Base-by-base conservation (phyloP, 306 rosid genomes). In the Fragaria vesca region DNA sequence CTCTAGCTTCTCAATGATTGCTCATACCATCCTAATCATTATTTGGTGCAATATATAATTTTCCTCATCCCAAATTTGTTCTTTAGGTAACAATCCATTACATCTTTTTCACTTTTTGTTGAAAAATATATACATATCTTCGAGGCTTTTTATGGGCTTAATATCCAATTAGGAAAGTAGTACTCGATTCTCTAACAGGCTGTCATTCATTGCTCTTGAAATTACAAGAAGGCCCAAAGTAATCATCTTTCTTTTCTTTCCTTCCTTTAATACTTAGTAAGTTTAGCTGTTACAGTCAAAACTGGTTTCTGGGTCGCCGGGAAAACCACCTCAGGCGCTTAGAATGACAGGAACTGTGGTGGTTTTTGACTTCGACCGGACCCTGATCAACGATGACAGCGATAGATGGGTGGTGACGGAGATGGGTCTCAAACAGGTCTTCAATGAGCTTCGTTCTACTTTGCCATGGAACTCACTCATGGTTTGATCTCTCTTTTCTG, bases 371-470 rank as follows among this genome's bases (percentile, higher is more conserved):
- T 93, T 93, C 36, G 98, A 91, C 78, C 81, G 86, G 66, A 93
- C 97, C 65, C 83, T 93, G 24, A 90, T 93, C 74, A 90, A 93
- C 79, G 91, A 84, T 18, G 98, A 93, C 80, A 90, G 97, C n/a
- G 98, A 93, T 76, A 62, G 83, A 15, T 88, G 93, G 93, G 88
- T 93, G 26, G 83, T 93, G 42, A 65, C 73, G 1, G 68, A 90
- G 77, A 81, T 91, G 92, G 96, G 87, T 75, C 88, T 93, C 65
- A 83, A 87, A 12, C 65, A 74, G 47, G 73, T 85, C 45, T 93
- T 90, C 89, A 77, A 79, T 18, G 54, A 90, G 57, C 96, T 91
- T 62, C 90, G 88, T 40, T 32, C 81, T n/a, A 82, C 89, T 71
- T 16, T 82, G 82, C 85, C 47, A 15, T 93, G 97, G 97, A 93